A percentile compares a stretch with the other conserved stretches of the same genome.
These are phyloP conservation scores for Cladosporium sp. DNA, from an alignment of 2,329 filamentous ascomycete species.

Conservation along the genomic window DNA sequence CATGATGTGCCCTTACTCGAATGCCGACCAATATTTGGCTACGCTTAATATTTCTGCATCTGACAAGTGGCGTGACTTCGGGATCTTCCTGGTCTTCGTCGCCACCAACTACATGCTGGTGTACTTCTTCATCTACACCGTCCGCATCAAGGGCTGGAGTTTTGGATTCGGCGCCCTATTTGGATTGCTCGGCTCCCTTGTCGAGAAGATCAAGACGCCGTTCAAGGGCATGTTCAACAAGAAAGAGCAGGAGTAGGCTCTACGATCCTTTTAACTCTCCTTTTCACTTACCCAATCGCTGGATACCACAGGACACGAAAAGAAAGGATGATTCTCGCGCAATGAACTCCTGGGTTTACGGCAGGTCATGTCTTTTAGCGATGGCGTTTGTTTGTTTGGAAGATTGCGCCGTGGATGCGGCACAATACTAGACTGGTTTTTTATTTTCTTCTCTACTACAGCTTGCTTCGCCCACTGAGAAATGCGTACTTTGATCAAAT, in stretches of 20 bases:
- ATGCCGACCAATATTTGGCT: conserved; percentile 66
- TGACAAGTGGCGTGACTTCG: conserved; percentile 73
- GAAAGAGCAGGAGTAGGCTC: conserved; percentile 19
- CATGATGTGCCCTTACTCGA: conserved; percentile 67
- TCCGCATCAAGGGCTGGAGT: conserved; percentile 67
- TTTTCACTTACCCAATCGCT: not conserved
- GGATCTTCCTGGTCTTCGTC: conserved; percentile 70
- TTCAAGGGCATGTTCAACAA: conserved; percentile 29
- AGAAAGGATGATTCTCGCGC: conserved; percentile 11
- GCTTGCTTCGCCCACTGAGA: not conserved
- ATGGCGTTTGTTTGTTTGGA: conserved; percentile 9
- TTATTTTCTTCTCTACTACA: not conserved
- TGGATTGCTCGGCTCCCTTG: conserved; percentile 45
- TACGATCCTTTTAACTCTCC: not conserved
- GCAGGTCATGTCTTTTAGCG: conserved; percentile 9
- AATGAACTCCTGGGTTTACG: not conserved
- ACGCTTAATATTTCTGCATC: conserved; percentile 55
- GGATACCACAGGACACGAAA: conserved; percentile 9
- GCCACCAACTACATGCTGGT: conserved; percentile 66
- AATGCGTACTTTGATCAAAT: not conserved
- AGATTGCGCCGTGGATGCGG: not conserved
- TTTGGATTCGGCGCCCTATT: conserved; percentile 67
- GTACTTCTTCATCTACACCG: conserved; percentile 71
- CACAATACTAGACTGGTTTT: not conserved
- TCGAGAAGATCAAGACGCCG: conserved; percentile 39